Conservation (phyloP, 345 rosid genomes). For the Turritis glabra region DNA sequence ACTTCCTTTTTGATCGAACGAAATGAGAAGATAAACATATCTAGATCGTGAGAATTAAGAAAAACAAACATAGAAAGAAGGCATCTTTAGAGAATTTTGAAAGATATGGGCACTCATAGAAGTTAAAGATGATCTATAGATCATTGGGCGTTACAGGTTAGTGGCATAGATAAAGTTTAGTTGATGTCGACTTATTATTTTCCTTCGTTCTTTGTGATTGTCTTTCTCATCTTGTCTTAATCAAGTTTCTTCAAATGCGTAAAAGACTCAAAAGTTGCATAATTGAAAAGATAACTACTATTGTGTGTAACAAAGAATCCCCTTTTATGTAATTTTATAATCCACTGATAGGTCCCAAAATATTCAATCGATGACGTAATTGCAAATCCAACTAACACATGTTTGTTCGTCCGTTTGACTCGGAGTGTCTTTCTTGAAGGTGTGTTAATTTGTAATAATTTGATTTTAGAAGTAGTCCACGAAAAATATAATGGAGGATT, state of each 20-base stretch:
- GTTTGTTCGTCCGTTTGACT: not conserved
- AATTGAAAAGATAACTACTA: conserved; percentile 14
- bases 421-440: not conserved
- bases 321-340: not conserved
- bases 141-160: conserved; percentile 13
- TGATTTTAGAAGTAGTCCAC: not conserved
- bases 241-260: conserved; percentile 28
- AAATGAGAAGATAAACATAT: not conserved
- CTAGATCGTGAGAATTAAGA: not conserved
- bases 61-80: not conserved
- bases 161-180: conserved; percentile 31
- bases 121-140: conserved; percentile 11
- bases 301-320: conserved; percentile 8
- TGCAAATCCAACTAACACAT: not conserved
- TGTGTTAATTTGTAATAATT: not conserved
- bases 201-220: conserved; percentile 39
- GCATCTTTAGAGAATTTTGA: not conserved
- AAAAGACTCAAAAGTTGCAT: conserved; percentile 25
- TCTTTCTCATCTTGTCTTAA: conserved; percentile 28
- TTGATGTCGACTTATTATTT: conserved; percentile 28
- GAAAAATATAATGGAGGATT: not conserved
- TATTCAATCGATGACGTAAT: not conserved
- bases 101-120: conserved; percentile 19
- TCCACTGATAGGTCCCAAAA: conserved; percentile 7
- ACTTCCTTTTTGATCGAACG: not conserved